Evolutionary conservation across 108 stramenopile species (phyloP), one percentile per base, ranked within the genome.

Genomic region (Pseudonitzschia pungens): DNA sequence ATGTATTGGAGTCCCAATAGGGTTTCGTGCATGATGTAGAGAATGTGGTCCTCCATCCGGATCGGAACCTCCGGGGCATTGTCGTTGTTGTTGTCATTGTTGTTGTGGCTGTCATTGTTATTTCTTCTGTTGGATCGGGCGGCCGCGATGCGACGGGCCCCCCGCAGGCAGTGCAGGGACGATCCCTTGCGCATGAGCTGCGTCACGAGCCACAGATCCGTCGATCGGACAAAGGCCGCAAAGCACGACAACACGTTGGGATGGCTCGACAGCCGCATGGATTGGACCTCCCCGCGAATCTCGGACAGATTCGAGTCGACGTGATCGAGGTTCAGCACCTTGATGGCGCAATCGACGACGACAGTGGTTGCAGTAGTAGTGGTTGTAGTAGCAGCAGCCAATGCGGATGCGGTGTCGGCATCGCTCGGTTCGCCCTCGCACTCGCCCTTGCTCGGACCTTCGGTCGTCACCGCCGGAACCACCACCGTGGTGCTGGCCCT

Each of bases 241-340:
- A 94, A 85, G 75, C 93, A 96, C 29, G 89, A 72, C 59, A 97
- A 67, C 18, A 98, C 83, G 65, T 98, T 96, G 21, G 91, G 91
- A 76, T 97, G 96, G 52, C 88, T 87, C 24, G 90, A 94, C 44
- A 96, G 73, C 12, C 96, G 81, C 98, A 98, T 98, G 15, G 93
- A 87, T 60, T 93, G 90, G 21, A 98, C 96, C 90, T 98, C 98
- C 26, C 86, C 84, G 40, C 93, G 92, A 29, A 98, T 96, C 52
- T 97, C 97, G 53, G 77, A 68, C 33, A 94, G 76, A 72, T 88
- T 83, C 29, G 86, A 82, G 68, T 91, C 89, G 56, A 94, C 90
- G 74, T 98, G 93, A 72, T 98, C 98, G 66, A 98, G 81, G 82
- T 97, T 95, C 72, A 98, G 79, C 16, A 98, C 85, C 70, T 98